A percentile compares a stretch with the other conserved stretches of the same genome.
phyloP scores from a whole-genome alignment of 2,329 filamentous ascomycete genomes.

The Fusarium stilboides region DNA sequence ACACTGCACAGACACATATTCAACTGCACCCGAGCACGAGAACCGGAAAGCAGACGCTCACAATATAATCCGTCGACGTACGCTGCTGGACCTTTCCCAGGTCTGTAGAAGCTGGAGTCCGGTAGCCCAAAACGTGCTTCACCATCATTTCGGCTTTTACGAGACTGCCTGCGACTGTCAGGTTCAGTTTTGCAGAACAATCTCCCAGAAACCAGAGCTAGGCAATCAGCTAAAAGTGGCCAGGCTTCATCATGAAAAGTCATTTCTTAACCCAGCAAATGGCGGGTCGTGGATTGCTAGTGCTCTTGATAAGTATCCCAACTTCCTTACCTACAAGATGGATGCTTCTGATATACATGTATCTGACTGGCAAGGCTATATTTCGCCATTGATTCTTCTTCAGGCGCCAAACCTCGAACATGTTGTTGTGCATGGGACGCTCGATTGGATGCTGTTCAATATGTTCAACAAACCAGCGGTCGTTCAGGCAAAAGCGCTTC shows the following conservation, averaged over 20 bases:
- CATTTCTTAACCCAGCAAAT: background rate
- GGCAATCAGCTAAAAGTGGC: background rate
- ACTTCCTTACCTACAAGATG: background rate
- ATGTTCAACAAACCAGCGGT: background rate
- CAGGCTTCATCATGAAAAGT: background rate
- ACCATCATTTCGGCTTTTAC: constrained; percentile 23
- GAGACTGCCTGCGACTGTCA: background rate
- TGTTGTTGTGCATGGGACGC: background rate
- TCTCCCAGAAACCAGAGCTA: background rate
- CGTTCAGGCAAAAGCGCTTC: background rate
- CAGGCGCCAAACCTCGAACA: constrained; percentile 7
- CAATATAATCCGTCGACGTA: background rate
- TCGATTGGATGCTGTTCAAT: background rate
- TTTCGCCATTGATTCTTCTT: constrained; percentile 3
- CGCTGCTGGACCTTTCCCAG: background rate
- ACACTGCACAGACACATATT: constrained; percentile 17
- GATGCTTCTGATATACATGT: no score
- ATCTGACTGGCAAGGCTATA: background rate
- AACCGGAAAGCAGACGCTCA: background rate
- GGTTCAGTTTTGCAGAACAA: constrained; percentile 6
- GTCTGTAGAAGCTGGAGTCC: background rate
- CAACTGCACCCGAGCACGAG: background rate
- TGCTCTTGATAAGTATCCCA: background rate
- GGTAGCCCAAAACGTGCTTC: constrained; percentile 18
- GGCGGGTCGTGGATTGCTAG: background rate